Conservation (phyloP, 257 asterid species). For the Nicotiana tomentosiformis region DNA sequence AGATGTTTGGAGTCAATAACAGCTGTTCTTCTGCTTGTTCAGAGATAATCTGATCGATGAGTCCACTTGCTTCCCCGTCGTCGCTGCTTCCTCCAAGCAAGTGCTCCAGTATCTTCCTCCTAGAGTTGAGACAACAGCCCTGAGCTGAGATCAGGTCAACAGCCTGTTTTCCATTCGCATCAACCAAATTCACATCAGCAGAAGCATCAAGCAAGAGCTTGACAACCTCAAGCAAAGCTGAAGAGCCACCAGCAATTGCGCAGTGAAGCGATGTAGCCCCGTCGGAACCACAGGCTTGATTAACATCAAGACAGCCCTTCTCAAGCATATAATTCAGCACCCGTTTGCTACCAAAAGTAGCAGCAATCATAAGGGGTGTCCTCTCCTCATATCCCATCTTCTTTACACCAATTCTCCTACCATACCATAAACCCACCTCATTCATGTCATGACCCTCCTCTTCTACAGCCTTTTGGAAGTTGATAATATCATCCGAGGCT, state of each 20-base stretch:
- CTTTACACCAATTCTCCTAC: slow-evolving; percentile 29
- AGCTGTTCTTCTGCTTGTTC: slow-evolving; percentile 14
- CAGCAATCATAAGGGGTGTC: slow-evolving; percentile 40
- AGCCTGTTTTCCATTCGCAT: slow-evolving; percentile 30
- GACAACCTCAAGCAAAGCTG: slow-evolving; percentile 20
- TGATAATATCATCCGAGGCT: slow-evolving; percentile 32
- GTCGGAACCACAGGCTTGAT: slow-evolving; percentile 33
- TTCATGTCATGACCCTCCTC: slow-evolving; percentile 21
- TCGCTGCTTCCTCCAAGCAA: slow-evolving; percentile 12
- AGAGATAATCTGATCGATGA: slow-evolving; percentile 4
- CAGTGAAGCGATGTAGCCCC: slow-evolving; percentile 41
- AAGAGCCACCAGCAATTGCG: slow-evolving; percentile 30
- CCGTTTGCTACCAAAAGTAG: slow-evolving; percentile 34
- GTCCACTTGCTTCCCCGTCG: background rate
- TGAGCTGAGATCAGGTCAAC: slow-evolving; percentile 19
- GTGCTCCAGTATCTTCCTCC: slow-evolving; percentile 21
- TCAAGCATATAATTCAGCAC: slow-evolving; percentile 30
- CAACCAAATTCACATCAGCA: slow-evolving; percentile 29
- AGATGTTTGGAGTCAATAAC: slow-evolving; percentile 5
- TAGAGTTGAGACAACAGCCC: slow-evolving; percentile 11
- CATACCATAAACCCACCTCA: slow-evolving; percentile 34
- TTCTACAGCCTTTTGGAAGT: slow-evolving; percentile 31
- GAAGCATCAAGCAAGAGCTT: slow-evolving; percentile 33
- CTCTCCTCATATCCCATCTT: slow-evolving; percentile 37
- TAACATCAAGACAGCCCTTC: slow-evolving; percentile 27